Base-by-base conservation (phyloP, 2,329 filamentous ascomycete species). In the Fusarium euwallaceae region DNA sequence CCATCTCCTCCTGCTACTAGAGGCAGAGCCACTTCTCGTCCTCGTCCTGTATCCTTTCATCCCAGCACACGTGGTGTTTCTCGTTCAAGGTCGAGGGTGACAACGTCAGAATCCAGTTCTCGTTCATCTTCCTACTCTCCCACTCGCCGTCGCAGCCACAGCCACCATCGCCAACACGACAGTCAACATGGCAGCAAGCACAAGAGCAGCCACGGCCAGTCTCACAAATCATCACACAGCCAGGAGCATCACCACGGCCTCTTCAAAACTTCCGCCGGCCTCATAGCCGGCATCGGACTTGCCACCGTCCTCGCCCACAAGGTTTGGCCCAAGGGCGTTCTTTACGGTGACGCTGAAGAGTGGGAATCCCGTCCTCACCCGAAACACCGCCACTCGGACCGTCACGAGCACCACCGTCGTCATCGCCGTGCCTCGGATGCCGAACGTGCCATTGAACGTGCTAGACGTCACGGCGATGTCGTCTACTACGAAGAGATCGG, bases 281-380 rank as follows among this genome's bases (percentile, higher is more conserved):
- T 83, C 27, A 70, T 84, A 34, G 82, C 82, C 11, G 80, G 81
- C 34, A 79, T 84, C 17, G 82, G 82, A 36, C 77, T 83, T 36
- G 81, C 81, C 27, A 78, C 81, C 12, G 73, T 83, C 48, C 72
- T 82, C 41, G 80, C 81, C 43, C 81, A 81, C 71, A 82, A 81
- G 64, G 74, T 82, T 71, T 84, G 82, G 82, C 81, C 81, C 34
- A 82, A 82, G 70, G 77, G 77, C 7, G 70, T 77, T 48, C 37
- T 78, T 22, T 73, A 81, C 63, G 78, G 78, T 14, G 80, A 75
- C 20, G 73, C 79, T 32, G 78, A 82, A 12, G 75, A 80, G 20
- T 82, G 81, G 81, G 79, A 80, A 59, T 48, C 65, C 8, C 73
- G 66, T 27, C 24, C 61, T 7, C 61, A 56, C 20, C 17, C 65